phyloP scores from a whole-genome alignment of 2,329 filamentous ascomycete species.

The Lasiodiplodia gonubiensis region DNA sequence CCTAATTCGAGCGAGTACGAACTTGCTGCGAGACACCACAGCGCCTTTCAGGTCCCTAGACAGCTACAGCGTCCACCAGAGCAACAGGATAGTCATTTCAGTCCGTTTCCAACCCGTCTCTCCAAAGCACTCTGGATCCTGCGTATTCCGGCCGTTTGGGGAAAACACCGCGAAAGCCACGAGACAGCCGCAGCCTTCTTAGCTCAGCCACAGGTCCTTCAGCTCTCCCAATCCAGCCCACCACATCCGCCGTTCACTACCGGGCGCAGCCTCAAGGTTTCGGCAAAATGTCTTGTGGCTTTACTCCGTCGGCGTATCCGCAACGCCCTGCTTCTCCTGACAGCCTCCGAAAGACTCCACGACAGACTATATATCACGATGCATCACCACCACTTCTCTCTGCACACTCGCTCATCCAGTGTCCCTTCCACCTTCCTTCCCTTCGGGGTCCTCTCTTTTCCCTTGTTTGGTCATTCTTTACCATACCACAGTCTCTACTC shows the following conservation, averaged over 20 bases:
- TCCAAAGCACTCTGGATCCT: background rate
- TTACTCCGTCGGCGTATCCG: background rate
- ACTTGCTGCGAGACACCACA: background rate
- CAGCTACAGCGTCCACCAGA: too few species aligned
- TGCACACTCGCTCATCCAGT: constrained; percentile 10
- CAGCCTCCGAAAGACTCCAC: background rate
- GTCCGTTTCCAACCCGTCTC: too few species aligned
- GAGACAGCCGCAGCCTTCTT: background rate
- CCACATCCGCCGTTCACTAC: background rate
- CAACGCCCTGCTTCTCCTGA: background rate
- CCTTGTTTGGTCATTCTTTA: background rate
- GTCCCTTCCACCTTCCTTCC: background rate
- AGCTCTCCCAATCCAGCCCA: background rate
- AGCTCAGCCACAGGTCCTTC: background rate
- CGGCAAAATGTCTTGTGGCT: constrained; percentile 1
- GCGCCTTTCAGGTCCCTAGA: background rate
- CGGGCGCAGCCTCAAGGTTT: background rate
- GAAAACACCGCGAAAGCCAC: background rate
- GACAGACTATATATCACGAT: constrained; percentile 3
- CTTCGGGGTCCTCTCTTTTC: background rate
- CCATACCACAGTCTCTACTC: background rate
- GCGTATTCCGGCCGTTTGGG: background rate
- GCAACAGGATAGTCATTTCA: background rate
- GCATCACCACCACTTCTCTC: background rate
- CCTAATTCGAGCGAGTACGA: background rate